phyloP scores from a whole-genome alignment of 768 basidiomycete species.

The Kwoniella heveanensis region DNA sequence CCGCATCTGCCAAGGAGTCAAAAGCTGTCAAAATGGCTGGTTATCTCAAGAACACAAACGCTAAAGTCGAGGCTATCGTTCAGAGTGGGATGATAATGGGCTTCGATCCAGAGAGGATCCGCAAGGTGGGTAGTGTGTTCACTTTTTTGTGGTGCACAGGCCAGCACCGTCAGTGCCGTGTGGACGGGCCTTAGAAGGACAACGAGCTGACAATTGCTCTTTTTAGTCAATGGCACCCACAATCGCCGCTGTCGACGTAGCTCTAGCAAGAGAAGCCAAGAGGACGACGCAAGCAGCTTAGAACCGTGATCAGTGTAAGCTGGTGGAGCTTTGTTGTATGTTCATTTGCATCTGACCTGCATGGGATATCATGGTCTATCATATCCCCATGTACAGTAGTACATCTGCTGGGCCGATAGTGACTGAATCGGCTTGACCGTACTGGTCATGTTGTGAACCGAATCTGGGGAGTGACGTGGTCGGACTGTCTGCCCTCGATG shows the following conservation, averaged over 20 bases:
- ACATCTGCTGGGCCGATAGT: too few species aligned
- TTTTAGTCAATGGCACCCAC: slow-evolving; percentile 46
- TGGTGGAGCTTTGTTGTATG: too few species aligned
- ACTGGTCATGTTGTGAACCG: too few species aligned
- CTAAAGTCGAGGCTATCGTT: slow-evolving; percentile 80
- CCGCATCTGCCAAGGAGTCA: slow-evolving; percentile 69
- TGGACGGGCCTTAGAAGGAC: not conserved
- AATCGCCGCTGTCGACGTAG: slow-evolving; percentile 41
- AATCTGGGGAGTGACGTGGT: too few species aligned
- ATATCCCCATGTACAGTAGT: too few species aligned
- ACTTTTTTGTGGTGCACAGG: too few species aligned
- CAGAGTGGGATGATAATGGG: slow-evolving; percentile 48
- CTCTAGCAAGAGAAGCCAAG: slow-evolving; percentile 38
- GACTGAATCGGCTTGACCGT: too few species aligned
- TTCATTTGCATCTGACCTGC: too few species aligned
- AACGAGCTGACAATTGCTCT: slow-evolving; percentile 12
- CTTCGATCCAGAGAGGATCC: slow-evolving; percentile 44
- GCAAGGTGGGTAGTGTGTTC: slow-evolving; percentile 34
- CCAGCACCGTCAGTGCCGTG: not conserved
- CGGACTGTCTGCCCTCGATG: too few species aligned
- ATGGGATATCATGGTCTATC: too few species aligned
- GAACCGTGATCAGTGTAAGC: too few species aligned
- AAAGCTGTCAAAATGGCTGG: slow-evolving; percentile 86
- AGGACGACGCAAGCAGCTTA: not conserved
- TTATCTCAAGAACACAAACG: slow-evolving; percentile 75